A percentile compares a stretch with the other conserved stretches of the same genome.
Conservation (phyloP, 768 basidiomycete species). For the Rhizopogon rudus region DNA sequence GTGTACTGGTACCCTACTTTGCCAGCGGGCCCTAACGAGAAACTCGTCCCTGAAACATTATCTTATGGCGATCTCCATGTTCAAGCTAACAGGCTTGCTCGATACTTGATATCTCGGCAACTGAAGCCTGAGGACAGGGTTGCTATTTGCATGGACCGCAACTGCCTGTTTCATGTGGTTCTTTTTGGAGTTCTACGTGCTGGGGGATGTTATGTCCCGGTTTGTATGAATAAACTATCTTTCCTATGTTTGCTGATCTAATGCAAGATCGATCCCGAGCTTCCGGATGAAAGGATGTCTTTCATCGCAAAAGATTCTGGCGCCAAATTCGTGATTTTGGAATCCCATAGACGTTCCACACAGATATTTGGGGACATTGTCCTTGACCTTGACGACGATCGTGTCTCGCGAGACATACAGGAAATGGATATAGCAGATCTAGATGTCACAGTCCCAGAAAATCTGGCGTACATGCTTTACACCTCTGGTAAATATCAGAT, state of each 20-base stretch:
- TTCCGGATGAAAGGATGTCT: slow-evolving; percentile 39
- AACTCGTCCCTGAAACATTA: slow-evolving; percentile 6
- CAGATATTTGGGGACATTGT: slow-evolving; percentile 16
- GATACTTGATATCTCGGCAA: slow-evolving; percentile 33
- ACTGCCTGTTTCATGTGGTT: slow-evolving; percentile 36
- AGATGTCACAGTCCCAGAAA: slow-evolving; percentile 23
- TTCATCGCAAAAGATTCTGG: slow-evolving; percentile 40
- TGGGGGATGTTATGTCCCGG: slow-evolving; percentile 50
- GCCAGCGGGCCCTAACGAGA: background rate
- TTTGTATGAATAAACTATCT: slow-evolving; percentile 16
- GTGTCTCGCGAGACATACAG: slow-evolving; percentile 22
- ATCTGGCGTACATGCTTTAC: slow-evolving; percentile 42
- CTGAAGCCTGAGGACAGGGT: slow-evolving; percentile 36
- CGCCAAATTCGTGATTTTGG: slow-evolving; percentile 37
- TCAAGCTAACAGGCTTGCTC: slow-evolving; percentile 36
- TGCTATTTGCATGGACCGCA: slow-evolving; percentile 41
- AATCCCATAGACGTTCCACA: slow-evolving; percentile 9
- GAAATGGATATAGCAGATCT: slow-evolving; percentile 25
- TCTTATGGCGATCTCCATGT: slow-evolving; percentile 32
- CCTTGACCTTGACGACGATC: slow-evolving; percentile 15
- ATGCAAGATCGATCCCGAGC: slow-evolving; percentile 45
- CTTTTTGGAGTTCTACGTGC: slow-evolving; percentile 42
- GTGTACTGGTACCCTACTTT: slow-evolving; percentile 19
- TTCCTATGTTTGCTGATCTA: background rate
- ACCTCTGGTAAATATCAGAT: slow-evolving; percentile 36